phyloP scores from a whole-genome alignment of 2,329 filamentous ascomycete genomes.

The Phoma sp. region DNA sequence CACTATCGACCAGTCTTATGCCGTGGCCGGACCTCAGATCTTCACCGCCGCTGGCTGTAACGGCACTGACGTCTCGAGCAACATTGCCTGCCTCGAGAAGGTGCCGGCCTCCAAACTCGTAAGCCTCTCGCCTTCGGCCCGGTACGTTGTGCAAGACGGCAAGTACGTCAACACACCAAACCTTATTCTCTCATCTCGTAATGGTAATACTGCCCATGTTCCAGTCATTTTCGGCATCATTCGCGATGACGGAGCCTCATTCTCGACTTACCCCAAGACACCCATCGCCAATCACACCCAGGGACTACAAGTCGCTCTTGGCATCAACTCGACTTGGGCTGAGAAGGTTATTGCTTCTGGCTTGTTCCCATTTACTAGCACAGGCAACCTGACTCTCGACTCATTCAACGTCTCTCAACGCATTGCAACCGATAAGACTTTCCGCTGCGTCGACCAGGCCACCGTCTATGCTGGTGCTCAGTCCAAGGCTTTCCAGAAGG shows the following conservation, averaged over 20 bases:
- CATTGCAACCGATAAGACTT: constrained; percentile 65
- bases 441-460: constrained; percentile 67
- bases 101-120: constrained; percentile 55
- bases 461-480: constrained; percentile 61
- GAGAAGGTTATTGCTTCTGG: constrained; percentile 46
- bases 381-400: constrained; percentile 61
- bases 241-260: constrained; percentile 64
- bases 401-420: constrained; percentile 64
- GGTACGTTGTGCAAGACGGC: constrained; percentile 66
- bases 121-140: constrained; percentile 52
- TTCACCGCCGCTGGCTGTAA: constrained; percentile 62
- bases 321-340: constrained; percentile 54
- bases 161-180: constrained; percentile 61
- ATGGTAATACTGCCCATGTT: constrained; percentile 57
- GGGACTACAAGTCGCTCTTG: constrained; percentile 56
- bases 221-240: constrained; percentile 65
- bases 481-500: constrained; percentile 55
- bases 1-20: constrained; percentile 62
- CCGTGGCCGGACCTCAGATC: constrained; percentile 59
- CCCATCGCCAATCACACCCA: constrained; percentile 52
- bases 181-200: constrained; percentile 54
- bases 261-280: constrained; percentile 58
- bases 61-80: constrained; percentile 52
- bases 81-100: constrained; percentile 62
- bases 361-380: constrained; percentile 60